A percentile compares a stretch with the other conserved stretches of the same genome.
phyloP scores from a whole-genome alignment of 257 asterid genomes.

The Voacanga thouarsii region DNA sequence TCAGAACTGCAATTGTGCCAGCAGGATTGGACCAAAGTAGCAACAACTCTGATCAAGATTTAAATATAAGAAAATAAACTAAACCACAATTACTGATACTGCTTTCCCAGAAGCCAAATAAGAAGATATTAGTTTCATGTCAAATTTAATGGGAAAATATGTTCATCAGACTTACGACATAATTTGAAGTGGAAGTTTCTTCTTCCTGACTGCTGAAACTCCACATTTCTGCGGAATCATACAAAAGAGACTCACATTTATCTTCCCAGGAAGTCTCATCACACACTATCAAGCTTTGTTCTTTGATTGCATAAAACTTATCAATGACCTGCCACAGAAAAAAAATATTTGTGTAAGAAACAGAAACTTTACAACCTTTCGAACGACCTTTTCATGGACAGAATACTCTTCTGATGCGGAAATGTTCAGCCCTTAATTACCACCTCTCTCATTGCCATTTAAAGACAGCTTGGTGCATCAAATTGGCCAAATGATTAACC shows the following conservation, averaged over 20 bases:
- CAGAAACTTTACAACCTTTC: not conserved
- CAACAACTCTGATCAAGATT: not conserved
- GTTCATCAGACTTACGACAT: slow-evolving; percentile 59
- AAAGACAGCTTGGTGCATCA: not conserved
- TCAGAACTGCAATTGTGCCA: not conserved
- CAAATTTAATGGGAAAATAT: not conserved
- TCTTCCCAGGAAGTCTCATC: slow-evolving; percentile 65
- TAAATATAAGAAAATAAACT: not conserved
- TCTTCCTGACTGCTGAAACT: slow-evolving; percentile 59
- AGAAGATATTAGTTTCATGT: not conserved
- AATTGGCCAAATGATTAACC: not conserved
- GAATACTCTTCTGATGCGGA: not conserved
- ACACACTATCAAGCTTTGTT: slow-evolving; percentile 34
- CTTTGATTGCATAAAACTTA: slow-evolving; percentile 76
- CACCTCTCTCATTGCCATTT: not conserved
- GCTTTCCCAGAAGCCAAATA: not conserved
- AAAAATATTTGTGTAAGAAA: slow-evolving; percentile 2
- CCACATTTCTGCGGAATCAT: slow-evolving; percentile 78
- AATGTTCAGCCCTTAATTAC: not conserved
- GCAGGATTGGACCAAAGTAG: not conserved
- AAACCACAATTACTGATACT: not conserved
- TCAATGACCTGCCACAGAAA: slow-evolving; percentile 58
- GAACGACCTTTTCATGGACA: not conserved
- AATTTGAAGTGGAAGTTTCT: slow-evolving; percentile 69
- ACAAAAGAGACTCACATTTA: slow-evolving; percentile 69